Evolutionary conservation across 225 moss, liverwort and hornwort genomes (phyloP).

Genomic region (Polytrichum formosum): DNA sequence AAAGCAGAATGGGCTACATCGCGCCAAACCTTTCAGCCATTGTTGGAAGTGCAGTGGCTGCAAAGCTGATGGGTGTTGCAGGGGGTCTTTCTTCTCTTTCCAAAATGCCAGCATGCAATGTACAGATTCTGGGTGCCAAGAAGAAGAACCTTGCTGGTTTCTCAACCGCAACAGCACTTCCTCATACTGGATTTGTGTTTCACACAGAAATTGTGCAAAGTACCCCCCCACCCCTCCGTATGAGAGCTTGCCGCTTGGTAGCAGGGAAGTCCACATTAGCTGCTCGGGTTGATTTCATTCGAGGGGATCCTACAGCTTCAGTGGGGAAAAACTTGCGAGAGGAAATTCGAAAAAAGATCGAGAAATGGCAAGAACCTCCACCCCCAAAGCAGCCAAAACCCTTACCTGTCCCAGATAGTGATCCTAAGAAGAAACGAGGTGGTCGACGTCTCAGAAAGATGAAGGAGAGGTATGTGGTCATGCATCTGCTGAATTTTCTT

Average conservation of each 20-base stretch:
- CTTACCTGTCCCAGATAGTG: slow-evolving; percentile 88
- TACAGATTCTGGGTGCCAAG: slow-evolving; percentile 89
- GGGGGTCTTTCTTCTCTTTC: slow-evolving; percentile 87
- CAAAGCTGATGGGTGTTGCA: slow-evolving; percentile 95
- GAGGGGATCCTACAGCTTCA: slow-evolving; percentile 79
- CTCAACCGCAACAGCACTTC: slow-evolving; percentile 81
- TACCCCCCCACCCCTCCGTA: slow-evolving; percentile 84
- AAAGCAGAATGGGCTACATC: slow-evolving; percentile 98
- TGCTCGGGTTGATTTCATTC: slow-evolving; percentile 80
- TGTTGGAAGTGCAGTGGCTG: slow-evolving; percentile 96
- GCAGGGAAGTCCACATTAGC: slow-evolving; percentile 92
- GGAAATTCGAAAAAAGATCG: slow-evolving; percentile 91
- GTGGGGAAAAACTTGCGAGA: slow-evolving; percentile 73
- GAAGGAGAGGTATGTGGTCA: slow-evolving; percentile 78
- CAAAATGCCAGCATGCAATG: slow-evolving; percentile 95
- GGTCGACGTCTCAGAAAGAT: slow-evolving; percentile 94
- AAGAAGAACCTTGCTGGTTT: slow-evolving; percentile 89
- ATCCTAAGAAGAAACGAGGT: slow-evolving; percentile 95
- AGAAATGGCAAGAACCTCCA: slow-evolving; percentile 98
- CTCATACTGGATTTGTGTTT: slow-evolving; percentile 90
- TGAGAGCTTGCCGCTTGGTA: slow-evolving; percentile 80
- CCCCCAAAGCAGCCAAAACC: slow-evolving; percentile 97
- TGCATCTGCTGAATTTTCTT: neutral
- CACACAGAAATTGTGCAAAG: slow-evolving; percentile 96
- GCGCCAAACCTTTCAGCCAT: slow-evolving; percentile 91